Evolutionary conservation across 106 monocot genomes (phyloP).

Genomic region (Acorus calamus): DNA sequence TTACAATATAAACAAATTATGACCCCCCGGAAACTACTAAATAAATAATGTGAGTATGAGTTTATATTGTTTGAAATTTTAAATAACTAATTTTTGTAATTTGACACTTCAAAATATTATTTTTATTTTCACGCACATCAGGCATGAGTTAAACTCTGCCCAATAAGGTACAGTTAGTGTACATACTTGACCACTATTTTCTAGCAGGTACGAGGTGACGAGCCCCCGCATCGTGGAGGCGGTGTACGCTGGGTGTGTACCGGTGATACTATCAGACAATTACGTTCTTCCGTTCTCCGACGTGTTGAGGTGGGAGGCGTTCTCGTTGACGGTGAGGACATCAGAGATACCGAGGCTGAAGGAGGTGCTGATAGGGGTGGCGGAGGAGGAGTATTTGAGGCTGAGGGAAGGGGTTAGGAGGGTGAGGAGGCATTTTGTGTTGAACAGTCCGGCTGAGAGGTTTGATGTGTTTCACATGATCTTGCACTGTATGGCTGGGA

Average conservation of each 20-base stretch:
- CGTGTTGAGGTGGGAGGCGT: slow-evolving; percentile 52
- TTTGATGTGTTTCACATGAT: slow-evolving; percentile 63
- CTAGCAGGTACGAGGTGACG: slow-evolving; percentile 42
- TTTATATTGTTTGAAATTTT: too few relatives aligned
- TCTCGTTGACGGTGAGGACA: slow-evolving; percentile 40
- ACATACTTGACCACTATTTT: too few relatives aligned
- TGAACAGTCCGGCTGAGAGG: slow-evolving; percentile 39
- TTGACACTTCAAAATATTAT: too few relatives aligned
- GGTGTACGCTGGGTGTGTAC: slow-evolving; percentile 52
- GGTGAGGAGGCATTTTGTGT: slow-evolving; percentile 41
- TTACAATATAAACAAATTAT: too few relatives aligned
- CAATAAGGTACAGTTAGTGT: too few relatives aligned
- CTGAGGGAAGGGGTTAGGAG: slow-evolving; percentile 31
- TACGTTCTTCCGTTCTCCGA: slow-evolving; percentile 56
- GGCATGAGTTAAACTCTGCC: too few relatives aligned
- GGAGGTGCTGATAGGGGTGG: slow-evolving; percentile 26
- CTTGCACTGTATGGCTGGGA: slow-evolving; percentile 59
- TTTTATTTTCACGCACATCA: too few relatives aligned
- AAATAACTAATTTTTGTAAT: too few relatives aligned
- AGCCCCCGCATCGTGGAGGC: slow-evolving; percentile 69
- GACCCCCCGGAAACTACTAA: too few relatives aligned
- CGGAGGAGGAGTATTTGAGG: slow-evolving; percentile 27
- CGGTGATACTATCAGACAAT: slow-evolving; percentile 43
- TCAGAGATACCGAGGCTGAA: slow-evolving; percentile 36
- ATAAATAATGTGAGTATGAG: too few relatives aligned